Conservation (phyloP, 225 moss, liverwort and hornwort species). For the Anthoceros angustus region DNA sequence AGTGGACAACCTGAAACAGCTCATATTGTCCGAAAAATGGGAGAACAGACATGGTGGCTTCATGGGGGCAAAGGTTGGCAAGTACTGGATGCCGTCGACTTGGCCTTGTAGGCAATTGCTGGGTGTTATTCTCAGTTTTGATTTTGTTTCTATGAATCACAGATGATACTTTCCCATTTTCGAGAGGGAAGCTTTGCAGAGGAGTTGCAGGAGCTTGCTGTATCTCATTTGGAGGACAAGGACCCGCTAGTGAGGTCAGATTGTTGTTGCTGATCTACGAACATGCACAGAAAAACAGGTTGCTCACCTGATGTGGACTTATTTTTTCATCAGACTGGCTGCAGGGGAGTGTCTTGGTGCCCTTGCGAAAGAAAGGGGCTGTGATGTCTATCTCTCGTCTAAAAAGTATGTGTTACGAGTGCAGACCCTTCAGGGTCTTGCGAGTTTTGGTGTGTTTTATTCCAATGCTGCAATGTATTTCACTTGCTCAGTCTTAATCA, state of each 20-base stretch:
- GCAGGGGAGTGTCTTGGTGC: slow-evolving; percentile 67
- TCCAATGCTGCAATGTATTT: not conserved
- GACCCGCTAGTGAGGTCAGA: slow-evolving; percentile 66
- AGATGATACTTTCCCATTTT: slow-evolving; percentile 3
- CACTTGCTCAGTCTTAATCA: not conserved
- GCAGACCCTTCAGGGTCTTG: not conserved
- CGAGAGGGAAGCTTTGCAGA: slow-evolving; percentile 24
- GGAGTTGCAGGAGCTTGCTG: slow-evolving; percentile 36
- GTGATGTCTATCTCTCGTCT: slow-evolving; percentile 22
- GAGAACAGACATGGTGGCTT: slow-evolving; percentile 63
- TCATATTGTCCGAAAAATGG: slow-evolving; percentile 41
- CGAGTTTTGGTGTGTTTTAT: not conserved
- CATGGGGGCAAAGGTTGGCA: slow-evolving; percentile 43
- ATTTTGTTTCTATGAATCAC: not conserved
- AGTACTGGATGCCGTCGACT: not conserved
- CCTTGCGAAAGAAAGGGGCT: slow-evolving; percentile 43
- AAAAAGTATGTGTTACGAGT: slow-evolving; percentile 33
- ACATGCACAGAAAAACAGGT: slow-evolving; percentile 1
- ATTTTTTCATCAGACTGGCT: slow-evolving; percentile 48
- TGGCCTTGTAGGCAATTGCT: not conserved
- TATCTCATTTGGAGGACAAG: slow-evolving; percentile 48
- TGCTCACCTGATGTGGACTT: slow-evolving; percentile 57
- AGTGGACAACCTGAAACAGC: slow-evolving; percentile 33
- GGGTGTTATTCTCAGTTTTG: not conserved
- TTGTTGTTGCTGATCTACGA: slow-evolving; percentile 12